Evolutionary conservation across 1,284 basidiomycete species (phyloP).

Genomic region (Tetrapyrgos nigripes): DNA sequence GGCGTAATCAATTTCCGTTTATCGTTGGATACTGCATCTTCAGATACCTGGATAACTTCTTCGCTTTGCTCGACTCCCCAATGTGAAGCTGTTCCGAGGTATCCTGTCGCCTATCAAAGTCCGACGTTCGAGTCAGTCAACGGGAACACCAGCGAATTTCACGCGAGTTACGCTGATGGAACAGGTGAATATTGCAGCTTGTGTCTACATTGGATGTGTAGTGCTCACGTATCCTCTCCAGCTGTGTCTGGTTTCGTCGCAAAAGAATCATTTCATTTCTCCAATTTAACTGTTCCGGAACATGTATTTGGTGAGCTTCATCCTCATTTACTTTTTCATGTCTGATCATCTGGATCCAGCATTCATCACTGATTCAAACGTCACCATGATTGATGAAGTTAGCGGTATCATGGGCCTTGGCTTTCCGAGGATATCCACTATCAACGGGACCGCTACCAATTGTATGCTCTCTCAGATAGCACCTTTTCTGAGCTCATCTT

Average conservation of each 20-base stretch:
- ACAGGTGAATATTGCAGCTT: constrained; percentile 54
- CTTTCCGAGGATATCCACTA: constrained; percentile 73
- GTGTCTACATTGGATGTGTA: not conserved
- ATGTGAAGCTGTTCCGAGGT: constrained; percentile 65
- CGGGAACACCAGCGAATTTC: constrained; percentile 63
- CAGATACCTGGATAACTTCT: constrained; percentile 75
- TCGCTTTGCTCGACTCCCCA: constrained; percentile 60
- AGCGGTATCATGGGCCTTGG: constrained; percentile 79
- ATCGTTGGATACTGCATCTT: constrained; percentile 79
- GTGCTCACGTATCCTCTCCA: constrained; percentile 31
- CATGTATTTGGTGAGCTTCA: constrained; percentile 68
- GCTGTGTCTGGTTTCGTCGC: constrained; percentile 74
- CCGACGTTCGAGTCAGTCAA: constrained; percentile 68
- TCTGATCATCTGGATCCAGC: constrained; percentile 41
- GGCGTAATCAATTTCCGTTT: constrained; percentile 72
- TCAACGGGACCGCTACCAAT: constrained; percentile 52
- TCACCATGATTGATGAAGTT: constrained; percentile 63
- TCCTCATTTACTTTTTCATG: not conserved
- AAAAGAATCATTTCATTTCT: constrained; percentile 61
- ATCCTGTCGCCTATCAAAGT: constrained; percentile 70
- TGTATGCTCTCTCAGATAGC: constrained; percentile 46
- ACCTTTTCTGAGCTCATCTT: constrained; percentile 2
- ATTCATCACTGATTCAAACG: constrained; percentile 64
- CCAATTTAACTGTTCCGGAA: constrained; percentile 60
- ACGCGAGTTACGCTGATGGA: constrained; percentile 66